phyloP scores from a whole-genome alignment of 768 basidiomycete species.

The Leccinum longicurvipes region DNA sequence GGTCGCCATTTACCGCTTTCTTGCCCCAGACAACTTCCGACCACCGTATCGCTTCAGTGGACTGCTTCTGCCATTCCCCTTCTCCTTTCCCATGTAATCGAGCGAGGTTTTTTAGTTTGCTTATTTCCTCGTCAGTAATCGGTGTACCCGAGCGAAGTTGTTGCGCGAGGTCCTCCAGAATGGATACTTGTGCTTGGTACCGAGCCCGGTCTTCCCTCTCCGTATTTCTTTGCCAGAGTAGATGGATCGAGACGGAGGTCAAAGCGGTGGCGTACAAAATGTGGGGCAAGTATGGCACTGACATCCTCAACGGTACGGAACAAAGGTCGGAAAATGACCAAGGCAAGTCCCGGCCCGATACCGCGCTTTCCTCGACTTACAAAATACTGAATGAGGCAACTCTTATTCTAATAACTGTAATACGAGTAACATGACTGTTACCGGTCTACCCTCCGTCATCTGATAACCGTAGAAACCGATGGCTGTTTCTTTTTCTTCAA shows the following conservation, averaged over 20 bases:
- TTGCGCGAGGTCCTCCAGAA: conserved; percentile 56
- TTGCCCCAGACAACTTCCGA: conserved; percentile 48
- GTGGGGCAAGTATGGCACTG: conserved; percentile 54
- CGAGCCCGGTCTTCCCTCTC: conserved; percentile 54
- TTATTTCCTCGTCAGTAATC: conserved; percentile 49
- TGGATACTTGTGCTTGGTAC: conserved; percentile 54
- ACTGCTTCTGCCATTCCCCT: conserved; percentile 3
- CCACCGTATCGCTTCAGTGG: conserved; percentile 39
- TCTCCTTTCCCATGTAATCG: conserved; percentile 30
- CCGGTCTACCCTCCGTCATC: conserved; percentile 2
- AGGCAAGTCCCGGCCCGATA: background rate
- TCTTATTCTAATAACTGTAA: background rate
- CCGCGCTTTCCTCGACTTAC: background rate
- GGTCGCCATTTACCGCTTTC: conserved; percentile 19
- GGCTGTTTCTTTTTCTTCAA: conserved; percentile 18
- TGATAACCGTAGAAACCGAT: background rate
- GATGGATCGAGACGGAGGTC: conserved; percentile 65
- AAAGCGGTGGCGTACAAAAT: conserved; percentile 62
- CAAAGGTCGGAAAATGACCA: background rate
- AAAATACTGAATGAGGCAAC: background rate
- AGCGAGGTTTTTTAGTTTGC: conserved; percentile 53
- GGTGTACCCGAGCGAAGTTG: conserved; percentile 48
- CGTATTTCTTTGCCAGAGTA: conserved; percentile 49
- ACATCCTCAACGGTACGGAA: conserved; percentile 14
- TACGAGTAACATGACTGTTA: background rate